These are phyloP conservation scores for Colletotrichum caudatum DNA, from an alignment of 2,329 filamentous ascomycete species.

Conservation along the genomic window DNA sequence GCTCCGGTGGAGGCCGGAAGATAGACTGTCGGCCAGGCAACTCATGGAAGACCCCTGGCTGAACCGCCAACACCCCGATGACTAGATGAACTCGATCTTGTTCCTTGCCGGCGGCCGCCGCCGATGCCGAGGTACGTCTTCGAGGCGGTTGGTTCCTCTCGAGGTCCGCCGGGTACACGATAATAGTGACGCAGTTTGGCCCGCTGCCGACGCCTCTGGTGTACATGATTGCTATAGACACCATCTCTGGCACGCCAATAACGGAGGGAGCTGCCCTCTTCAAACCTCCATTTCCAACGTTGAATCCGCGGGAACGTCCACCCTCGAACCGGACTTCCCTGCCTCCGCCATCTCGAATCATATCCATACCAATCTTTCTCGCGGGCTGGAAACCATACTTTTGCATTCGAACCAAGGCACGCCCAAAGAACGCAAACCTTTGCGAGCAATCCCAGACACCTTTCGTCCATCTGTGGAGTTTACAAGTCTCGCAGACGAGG, in stretches of 20 bases:
- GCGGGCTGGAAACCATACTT: too few relatives aligned
- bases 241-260: background rate
- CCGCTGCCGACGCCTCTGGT: too few relatives aligned
- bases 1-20: conserved; percentile 47
- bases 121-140: background rate
- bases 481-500: background rate
- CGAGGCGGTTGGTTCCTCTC: too few relatives aligned
- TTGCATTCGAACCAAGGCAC: too few relatives aligned
- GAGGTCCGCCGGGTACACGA: too few relatives aligned
- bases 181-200: too few relatives aligned
- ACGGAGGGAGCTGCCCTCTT: background rate
- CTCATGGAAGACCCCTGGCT: conserved; percentile 38
- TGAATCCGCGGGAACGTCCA: too few relatives aligned
- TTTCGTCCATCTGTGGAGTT: background rate
- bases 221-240: background rate
- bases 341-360: background rate
- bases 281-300: background rate
- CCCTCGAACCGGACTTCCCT: background rate
- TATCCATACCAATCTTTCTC: background rate
- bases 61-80: background rate
- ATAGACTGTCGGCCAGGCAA: conserved; percentile 42
- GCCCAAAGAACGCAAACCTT: too few relatives aligned
- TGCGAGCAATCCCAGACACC: too few relatives aligned
- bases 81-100: background rate
- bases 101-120: background rate